Evolutionary conservation across 768 basidiomycete species (phyloP).

Genomic region (Leucocoprinus sp.): DNA sequence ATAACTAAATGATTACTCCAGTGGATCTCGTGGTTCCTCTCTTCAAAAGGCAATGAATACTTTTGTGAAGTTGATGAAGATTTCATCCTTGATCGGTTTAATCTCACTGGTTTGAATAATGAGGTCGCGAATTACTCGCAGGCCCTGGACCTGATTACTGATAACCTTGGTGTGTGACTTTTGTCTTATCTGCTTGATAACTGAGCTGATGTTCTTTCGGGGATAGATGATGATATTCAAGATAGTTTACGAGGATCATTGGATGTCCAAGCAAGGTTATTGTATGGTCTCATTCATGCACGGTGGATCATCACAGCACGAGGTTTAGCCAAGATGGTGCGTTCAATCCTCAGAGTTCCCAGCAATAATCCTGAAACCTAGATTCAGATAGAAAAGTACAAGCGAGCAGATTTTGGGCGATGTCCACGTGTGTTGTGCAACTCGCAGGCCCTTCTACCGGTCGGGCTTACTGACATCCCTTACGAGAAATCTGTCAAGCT

Average conservation of each 20-base stretch:
- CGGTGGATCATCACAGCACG: conserved; percentile 94
- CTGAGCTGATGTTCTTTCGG: not conserved
- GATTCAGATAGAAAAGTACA: conserved; percentile 86
- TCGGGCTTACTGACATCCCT: conserved; percentile 91
- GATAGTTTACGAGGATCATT: conserved; percentile 88
- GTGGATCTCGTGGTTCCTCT: conserved; percentile 51
- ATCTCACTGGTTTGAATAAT: conserved; percentile 92
- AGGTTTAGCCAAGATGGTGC: conserved; percentile 91
- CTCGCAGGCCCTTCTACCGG: conserved; percentile 89
- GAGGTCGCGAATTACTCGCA: conserved; percentile 93
- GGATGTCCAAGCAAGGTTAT: conserved; percentile 88
- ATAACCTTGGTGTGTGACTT: conserved; percentile 68
- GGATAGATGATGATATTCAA: conserved; percentile 83
- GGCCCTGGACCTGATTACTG: conserved; percentile 93
- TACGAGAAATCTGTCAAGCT: conserved; percentile 99
- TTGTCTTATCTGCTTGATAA: not conserved
- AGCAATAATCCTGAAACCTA: not conserved
- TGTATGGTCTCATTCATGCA: conserved; percentile 96
- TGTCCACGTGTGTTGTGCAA: conserved; percentile 97
- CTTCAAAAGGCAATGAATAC: conserved; percentile 98
- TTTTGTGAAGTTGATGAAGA: conserved; percentile 99
- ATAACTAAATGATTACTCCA: not conserved
- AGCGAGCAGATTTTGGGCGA: conserved; percentile 95
- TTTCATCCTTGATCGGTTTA: conserved; percentile 97
- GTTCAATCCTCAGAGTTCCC: conserved; percentile 6